A percentile compares a stretch with the other conserved stretches of the same genome.
Evolutionary conservation across 441 rosid genomes (phyloP).

Genomic region (Mallotus japonicus): DNA sequence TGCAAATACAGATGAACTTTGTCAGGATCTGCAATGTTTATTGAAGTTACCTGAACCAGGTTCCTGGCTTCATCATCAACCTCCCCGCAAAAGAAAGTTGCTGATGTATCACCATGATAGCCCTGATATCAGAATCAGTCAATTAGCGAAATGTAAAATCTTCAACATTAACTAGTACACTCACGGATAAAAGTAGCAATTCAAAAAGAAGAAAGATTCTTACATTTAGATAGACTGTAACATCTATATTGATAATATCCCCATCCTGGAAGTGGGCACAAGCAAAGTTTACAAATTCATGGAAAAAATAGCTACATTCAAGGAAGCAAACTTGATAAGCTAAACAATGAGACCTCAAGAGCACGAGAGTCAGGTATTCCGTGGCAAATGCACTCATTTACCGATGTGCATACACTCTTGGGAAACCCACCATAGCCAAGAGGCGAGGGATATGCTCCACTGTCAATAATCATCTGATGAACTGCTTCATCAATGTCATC

Average conservation of each 20-base stretch:
- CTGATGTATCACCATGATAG: slow-evolving; percentile 91
- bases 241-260: slow-evolving; percentile 88
- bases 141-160: not conserved
- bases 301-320: slow-evolving; percentile 10
- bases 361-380: slow-evolving; percentile 90
- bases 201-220: slow-evolving; percentile 29
- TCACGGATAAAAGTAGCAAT: not conserved
- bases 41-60: slow-evolving; percentile 59
- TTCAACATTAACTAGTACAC: not conserved
- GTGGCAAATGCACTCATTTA: slow-evolving; percentile 95
- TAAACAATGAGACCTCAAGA: slow-evolving; percentile 58
- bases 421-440: slow-evolving; percentile 98
- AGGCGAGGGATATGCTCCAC: slow-evolving; percentile 98
- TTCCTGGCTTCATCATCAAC: slow-evolving; percentile 71
- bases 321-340: slow-evolving; percentile 7
- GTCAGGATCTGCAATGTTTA: not conserved
- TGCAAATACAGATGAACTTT: not conserved
- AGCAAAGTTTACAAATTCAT: slow-evolving; percentile 7
- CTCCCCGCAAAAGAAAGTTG: slow-evolving; percentile 87
- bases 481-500: slow-evolving; percentile 90
- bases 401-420: slow-evolving; percentile 95
- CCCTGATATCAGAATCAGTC: slow-evolving; percentile 44
- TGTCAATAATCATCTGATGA: slow-evolving; percentile 87
- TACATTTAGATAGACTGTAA: slow-evolving; percentile 82
- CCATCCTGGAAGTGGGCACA: slow-evolving; percentile 64